Base-by-base conservation (phyloP, 345 rosid genomes). In the Excoecaria cochinchinensis region DNA sequence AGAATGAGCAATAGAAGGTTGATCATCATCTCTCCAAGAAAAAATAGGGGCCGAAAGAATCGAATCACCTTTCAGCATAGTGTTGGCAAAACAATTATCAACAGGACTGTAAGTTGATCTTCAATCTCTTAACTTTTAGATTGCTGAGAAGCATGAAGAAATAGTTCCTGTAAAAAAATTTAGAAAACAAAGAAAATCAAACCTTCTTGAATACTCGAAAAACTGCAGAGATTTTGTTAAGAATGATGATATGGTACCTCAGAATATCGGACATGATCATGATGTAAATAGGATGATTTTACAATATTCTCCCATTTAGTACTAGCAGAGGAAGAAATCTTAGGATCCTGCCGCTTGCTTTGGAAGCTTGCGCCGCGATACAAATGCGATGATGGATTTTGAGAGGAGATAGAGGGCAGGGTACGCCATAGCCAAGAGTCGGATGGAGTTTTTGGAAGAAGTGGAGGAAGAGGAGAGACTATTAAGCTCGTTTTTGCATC, bases 271-370 rank as follows among this genome's bases (percentile, higher is more conserved):
- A 81, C 83, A 72, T 90, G 96, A 83, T 93, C 96, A 61, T 90
- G 90, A 80, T 86, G 98, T 81, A 79, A 77, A 52, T 87, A 56
- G 0, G 98, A 95, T 64, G 96, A 89, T 85, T 95, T 93, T 13
- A 95, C 98, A 80, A 95, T 93, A 47, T 90, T 93, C 85, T 95
- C 99, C 99, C 99, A 95, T 84, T 87, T 95, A 82, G 93, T 69
- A 70, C 66, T 75, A 5, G 78, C 77, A 40, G 84, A 76, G 50
- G 78, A 59, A 52, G 78, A 59, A 52, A 78, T 71, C 76, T 79
- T 76, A 39, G 79, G 63, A 71, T 81, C 85, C 68, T 79, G 81
- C 86, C 82, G 84, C 74, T 83, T 88, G 22, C 81, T 76, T 67
- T 52, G 78, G 60, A 82, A 81, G 55, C 84, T 85, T 50, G 68